Evolutionary conservation across 2,329 filamentous ascomycete species (phyloP).

Genomic region (Zasmidium cellare): DNA sequence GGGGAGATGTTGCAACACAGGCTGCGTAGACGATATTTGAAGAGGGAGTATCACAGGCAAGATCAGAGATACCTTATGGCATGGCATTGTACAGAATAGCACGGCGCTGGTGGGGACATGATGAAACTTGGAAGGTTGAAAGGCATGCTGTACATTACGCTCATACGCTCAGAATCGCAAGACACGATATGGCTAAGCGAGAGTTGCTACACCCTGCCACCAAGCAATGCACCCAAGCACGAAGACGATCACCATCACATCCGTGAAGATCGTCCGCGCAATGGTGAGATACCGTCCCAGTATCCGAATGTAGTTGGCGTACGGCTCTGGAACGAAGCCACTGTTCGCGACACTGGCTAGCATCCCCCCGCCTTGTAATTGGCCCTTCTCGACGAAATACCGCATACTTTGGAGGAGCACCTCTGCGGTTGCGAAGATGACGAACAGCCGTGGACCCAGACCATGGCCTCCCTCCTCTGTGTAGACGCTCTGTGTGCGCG

Average conservation of each 20-base stretch:
- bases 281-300: constrained; percentile 68
- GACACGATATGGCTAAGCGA: constrained; percentile 13
- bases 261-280: constrained; percentile 68
- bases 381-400: constrained; percentile 67
- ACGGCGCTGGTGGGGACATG: constrained; percentile 1
- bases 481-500: constrained; percentile 46
- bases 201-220: constrained; percentile 40
- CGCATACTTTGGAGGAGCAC: constrained; percentile 69
- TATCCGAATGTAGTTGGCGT: constrained; percentile 62
- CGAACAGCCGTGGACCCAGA: constrained; percentile 64
- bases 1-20: constrained; percentile 41
- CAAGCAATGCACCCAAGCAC: constrained; percentile 63
- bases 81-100: constrained; percentile 5
- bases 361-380: constrained; percentile 60
- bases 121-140: not conserved
- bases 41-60: not conserved
- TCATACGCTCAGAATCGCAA: not conserved
- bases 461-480: constrained; percentile 45
- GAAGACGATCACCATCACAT: constrained; percentile 76
- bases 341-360: constrained; percentile 61
- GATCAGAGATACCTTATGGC: not conserved
- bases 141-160: constrained; percentile 5
- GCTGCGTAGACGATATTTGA: constrained; percentile 14
- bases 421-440: constrained; percentile 77
- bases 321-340: constrained; percentile 64